Base-by-base conservation (phyloP, 352 stramenopile genomes). In the Phytophthora fragariaefolia region DNA sequence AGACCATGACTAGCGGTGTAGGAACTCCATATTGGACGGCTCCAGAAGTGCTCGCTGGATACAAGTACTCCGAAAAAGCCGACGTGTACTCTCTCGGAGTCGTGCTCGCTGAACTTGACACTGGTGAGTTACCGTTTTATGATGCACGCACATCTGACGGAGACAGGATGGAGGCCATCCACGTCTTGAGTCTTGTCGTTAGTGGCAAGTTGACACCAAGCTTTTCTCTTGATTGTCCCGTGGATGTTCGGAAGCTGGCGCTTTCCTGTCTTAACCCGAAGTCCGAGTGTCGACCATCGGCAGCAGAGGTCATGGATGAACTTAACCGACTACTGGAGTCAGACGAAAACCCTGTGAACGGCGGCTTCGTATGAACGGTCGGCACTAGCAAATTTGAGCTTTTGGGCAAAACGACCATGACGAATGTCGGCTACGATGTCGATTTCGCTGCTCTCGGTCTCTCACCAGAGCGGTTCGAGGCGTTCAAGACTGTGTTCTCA, bases 401-500 rank as follows among this genome's bases (percentile, higher is more conserved):
- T 49, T 27, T n/a, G n/a, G n/a, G n/a, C n/a, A n/a, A n/a, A n/a
- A n/a, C 43, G 6, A 48, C 49, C 4, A 71, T 75, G 63, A 38
- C 57, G 40, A 66, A 18, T 48, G 63, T n/a, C 22, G 58, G 63
- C 55, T 67, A 91, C 70, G 79, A 87, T 30, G 47, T 89, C 13
- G 77, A 91, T 50, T 88, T 74, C 38, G 76, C 51, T 13, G 69
- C 77, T 30, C 59, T 89, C 10, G 80, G 80, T 5, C 69, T 91
- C 17, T 68, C 80, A 0, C 9, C 58, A 9, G 79, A 88, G 47
- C 67, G 80, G 32, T 87, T 86, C 53, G 82, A 86, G 45, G 82
- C 82, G 3, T 91, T 91, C 71, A 78, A 79, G 32, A 78, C 53
- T 38, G 68, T 87, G 3, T 91, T 91, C 22, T 69, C 70, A 9